Base-by-base conservation (phyloP, 768 basidiomycete species). In the Pleurotus cornucopiae region DNA sequence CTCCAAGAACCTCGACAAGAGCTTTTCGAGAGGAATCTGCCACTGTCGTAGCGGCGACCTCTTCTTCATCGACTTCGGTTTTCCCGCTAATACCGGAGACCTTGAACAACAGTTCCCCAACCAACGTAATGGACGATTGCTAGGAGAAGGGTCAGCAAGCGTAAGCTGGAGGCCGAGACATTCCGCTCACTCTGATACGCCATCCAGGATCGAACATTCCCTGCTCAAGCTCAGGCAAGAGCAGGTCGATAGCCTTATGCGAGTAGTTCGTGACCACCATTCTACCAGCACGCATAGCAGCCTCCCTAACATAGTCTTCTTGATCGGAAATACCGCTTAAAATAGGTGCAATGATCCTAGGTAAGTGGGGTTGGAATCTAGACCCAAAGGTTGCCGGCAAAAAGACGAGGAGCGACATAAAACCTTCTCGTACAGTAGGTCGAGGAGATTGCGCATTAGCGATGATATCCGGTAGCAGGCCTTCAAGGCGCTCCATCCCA, bases 211-310 rank as follows among this genome's bases (percentile, higher is more conserved):
- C 94, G 68, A 98, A 94, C 87, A 99, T 94, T 0, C 94, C 94
- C 37, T 78, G 82, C 68, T 98, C 94, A 39, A 98, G 82, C 69
- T 98, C 94, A 1, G 96, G 97, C 6, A 99, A 75, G 16, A 99
- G 77, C 20, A 99, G 76, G 60, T 98, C 96, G 56, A 98, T 92
- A 4, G 96, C 96, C 66, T 85, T 91, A 65, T 63, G 83, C 9
- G 94, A 89, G 74, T 98, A 98, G 68, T 95, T 97, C 57, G 85
- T 88, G 61, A 99, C 91, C 61, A 98, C 88, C 94, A 98, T 98
- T 60, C 97, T 80, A 56, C 96, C 95, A n/a, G 96, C 95, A 37
- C 92, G 84, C 95, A 98, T 98, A 4, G 96, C 94, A 9, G 96
- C 95, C 60, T 98, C 95, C 21, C 96, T 81, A 7, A 98, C 97